Evolutionary conservation across 2,329 filamentous ascomycete genomes (phyloP).

Genomic region (Xylariaceae sp.): DNA sequence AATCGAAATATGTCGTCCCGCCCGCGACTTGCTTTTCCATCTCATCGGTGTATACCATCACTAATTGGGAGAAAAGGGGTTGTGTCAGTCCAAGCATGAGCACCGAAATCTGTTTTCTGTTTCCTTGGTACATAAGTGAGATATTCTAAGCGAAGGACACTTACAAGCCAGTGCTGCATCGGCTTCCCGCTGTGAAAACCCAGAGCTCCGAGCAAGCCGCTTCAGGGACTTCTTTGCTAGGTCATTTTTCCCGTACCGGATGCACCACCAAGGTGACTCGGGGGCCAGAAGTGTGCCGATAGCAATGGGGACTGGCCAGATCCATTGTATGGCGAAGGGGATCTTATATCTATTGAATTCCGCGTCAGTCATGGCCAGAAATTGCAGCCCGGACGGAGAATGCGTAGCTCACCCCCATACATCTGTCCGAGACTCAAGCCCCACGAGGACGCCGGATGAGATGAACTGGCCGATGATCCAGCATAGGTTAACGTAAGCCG

Average conservation of each 20-base stretch:
- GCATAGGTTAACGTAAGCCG: slow-evolving; percentile 31
- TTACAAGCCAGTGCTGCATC: slow-evolving; percentile 30
- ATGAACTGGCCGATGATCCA: slow-evolving; percentile 40
- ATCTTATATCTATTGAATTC: slow-evolving; percentile 28
- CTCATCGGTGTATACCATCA: slow-evolving; percentile 42
- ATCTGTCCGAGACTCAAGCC: slow-evolving; percentile 24
- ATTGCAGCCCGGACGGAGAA: background rate
- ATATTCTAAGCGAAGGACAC: slow-evolving; percentile 2
- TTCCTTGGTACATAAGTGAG: background rate
- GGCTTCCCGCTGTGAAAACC: slow-evolving; percentile 30
- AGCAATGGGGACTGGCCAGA: slow-evolving; percentile 31
- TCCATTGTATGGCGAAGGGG: slow-evolving; percentile 31
- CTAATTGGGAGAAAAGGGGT: slow-evolving; percentile 16
- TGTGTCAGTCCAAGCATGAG: background rate
- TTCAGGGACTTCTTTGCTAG: slow-evolving; percentile 27
- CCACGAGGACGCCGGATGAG: slow-evolving; percentile 32
- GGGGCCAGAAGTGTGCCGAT: slow-evolving; percentile 30
- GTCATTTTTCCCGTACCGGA: slow-evolving; percentile 24
- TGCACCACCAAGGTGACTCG: slow-evolving; percentile 33
- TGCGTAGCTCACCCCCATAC: slow-evolving; percentile 30
- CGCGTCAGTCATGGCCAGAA: background rate
- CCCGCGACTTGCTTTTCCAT: slow-evolving; percentile 35
- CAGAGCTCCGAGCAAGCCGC: slow-evolving; percentile 30
- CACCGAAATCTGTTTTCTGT: background rate
- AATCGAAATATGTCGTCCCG: slow-evolving; percentile 39